These are phyloP conservation scores for Cryptococcus sp. DNA, from an alignment of 1,284 basidiomycete species.

Conservation along the genomic window DNA sequence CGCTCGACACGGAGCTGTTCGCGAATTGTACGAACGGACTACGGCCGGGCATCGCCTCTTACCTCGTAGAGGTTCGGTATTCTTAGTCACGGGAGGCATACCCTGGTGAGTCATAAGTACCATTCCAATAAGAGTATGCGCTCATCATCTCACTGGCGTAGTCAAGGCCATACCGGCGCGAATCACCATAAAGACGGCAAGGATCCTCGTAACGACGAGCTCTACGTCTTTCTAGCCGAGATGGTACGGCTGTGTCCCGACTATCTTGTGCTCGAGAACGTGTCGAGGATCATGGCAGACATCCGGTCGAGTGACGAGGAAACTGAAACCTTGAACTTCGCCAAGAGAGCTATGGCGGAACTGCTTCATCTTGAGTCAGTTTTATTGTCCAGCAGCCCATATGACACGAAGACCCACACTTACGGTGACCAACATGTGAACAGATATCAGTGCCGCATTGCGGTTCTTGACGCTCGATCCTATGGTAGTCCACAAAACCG, in stretches of 20 bases:
- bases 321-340: conserved; percentile 16
- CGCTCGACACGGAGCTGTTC: not conserved
- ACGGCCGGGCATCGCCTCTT: not conserved
- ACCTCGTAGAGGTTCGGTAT: conserved; percentile 9
- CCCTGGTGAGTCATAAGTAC: conserved; percentile 30
- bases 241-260: conserved; percentile 24
- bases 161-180: conserved; percentile 36
- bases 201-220: conserved; percentile 31
- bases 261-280: conserved; percentile 39
- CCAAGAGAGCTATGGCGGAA: conserved; percentile 12
- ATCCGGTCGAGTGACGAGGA: not conserved
- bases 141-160: conserved; percentile 9
- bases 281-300: conserved; percentile 30
- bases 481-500: conserved; percentile 40
- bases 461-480: conserved; percentile 22
- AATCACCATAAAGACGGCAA: conserved; percentile 20
- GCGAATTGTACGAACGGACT: not conserved
- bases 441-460: conserved; percentile 32
- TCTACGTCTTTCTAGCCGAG: conserved; percentile 20
- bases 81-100: conserved; percentile 28
- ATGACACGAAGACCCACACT: not conserved
- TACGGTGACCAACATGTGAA: not conserved
- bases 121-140: not conserved
- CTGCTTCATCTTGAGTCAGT: conserved; percentile 20
- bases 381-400: not conserved